Percentiles rank a stretch among this genome's conserved stretches.
Conservation (phyloP, 257 asterid species). For the Henckelia pumila region DNA sequence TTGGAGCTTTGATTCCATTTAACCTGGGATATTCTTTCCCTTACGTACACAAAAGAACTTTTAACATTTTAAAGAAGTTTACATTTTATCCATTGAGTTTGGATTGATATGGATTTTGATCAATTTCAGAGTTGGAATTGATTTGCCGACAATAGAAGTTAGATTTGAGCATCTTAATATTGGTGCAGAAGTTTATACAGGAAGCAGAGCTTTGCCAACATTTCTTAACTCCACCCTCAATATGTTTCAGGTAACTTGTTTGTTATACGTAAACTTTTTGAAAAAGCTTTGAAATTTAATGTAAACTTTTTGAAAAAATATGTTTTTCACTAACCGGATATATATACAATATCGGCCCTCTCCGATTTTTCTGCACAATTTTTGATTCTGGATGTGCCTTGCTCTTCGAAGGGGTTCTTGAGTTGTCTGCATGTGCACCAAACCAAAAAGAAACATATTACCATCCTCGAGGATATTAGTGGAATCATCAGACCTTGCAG, state of each 20-base stretch:
- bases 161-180: slow-evolving; percentile 39
- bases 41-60: no score
- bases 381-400: neutral
- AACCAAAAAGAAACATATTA: slow-evolving; percentile 34
- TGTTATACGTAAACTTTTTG: neutral
- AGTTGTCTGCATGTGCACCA: slow-evolving; percentile 28
- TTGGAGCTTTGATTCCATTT: neutral
- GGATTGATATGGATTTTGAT: neutral
- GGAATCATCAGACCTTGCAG: slow-evolving; percentile 48
- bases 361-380: no score
- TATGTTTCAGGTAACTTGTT: slow-evolving; percentile 37
- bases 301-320: no score
- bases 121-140: slow-evolving; percentile 38
- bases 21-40: no score
- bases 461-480: slow-evolving; percentile 36
- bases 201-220: slow-evolving; percentile 47
- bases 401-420: slow-evolving; percentile 25
- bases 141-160: slow-evolving; percentile 38
- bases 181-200: slow-evolving; percentile 45
- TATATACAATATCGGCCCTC: neutral
- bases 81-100: neutral
- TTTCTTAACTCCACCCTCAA: slow-evolving; percentile 30
- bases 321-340: neutral
- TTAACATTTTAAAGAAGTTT: no score
- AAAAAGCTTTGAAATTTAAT: neutral